Base-by-base conservation (phyloP, 768 basidiomycete genomes). In the Termitomyces heimii region DNA sequence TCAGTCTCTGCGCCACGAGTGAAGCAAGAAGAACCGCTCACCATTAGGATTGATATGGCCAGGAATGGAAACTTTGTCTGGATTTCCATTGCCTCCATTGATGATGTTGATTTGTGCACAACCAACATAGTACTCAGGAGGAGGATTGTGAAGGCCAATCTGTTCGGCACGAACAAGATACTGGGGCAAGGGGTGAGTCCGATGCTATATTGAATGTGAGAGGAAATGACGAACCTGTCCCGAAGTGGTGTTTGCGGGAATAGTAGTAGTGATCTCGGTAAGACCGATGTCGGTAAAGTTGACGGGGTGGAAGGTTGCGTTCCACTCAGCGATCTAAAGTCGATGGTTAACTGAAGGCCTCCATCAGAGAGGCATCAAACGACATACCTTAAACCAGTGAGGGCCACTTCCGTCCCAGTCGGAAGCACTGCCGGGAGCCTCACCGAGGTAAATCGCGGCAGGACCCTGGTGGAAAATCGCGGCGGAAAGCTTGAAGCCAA, bases 81-180 rank as follows among this genome's bases (percentile, higher is more conserved):
- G 77, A 45, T 63, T 75, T 6, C 74, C 76, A 54, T 62, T 69
- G 12, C 77, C 77, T 22, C 77, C 75, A 29, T 71, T 68, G 5
- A 70, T 71, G 44, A 78, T 66, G 39, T 67, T 69, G 61, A 78
- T 70, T 55, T 78, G 77, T 4, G 70, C 77, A 55, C 76, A 77
- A 45, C 74, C 73, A 58, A 77, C 68, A 67, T 76, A 77, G 59
- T 68, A 74, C 60, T 79, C 76, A 32, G 78, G 73, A n/a, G 75
- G 65, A 68, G 54, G 39, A 42, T 71, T 68, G 60, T 78, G 77
- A 26, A 77, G 67, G 46, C 71, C 77, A 49, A 76, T 73, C 39
- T 74, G 72, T 57, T 79, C 77, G 48, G 72, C 67, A 39, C 76
- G 73, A 54, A 75, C 67, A 47, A 73, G 60, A 58, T 70, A 74